A percentile compares a stretch with the other conserved stretches of the same genome.
phyloP scores from a whole-genome alignment of 2,329 filamentous ascomycete genomes.

The Stachybotrys elegans region DNA sequence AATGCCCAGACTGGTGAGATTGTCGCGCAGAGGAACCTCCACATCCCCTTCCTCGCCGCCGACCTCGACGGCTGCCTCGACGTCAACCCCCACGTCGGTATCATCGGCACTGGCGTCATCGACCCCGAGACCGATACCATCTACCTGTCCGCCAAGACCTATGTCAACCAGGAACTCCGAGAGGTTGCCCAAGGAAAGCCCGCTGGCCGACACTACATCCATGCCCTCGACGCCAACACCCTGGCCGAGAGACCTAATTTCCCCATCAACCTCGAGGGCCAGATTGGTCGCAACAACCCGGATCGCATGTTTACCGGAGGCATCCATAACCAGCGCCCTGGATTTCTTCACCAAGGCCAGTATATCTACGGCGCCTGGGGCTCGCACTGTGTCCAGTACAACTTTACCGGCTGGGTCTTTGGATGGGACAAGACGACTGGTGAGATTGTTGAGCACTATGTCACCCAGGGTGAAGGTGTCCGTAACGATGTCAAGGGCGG shows the following conservation, averaged over 20 bases:
- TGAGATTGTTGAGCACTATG: conserved; percentile 31
- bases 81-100: conserved; percentile 40
- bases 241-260: conserved; percentile 34
- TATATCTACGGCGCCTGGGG: conserved; percentile 49
- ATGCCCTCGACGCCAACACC: conserved; percentile 33
- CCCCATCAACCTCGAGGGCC: conserved; percentile 42
- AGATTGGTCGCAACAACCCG: conserved; percentile 38
- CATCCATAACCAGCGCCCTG: conserved; percentile 46
- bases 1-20: conserved; percentile 50
- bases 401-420: conserved; percentile 49
- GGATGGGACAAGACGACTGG: conserved; percentile 39
- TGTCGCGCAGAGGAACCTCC: conserved; percentile 40
- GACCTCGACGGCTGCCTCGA: conserved; percentile 44
- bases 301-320: conserved; percentile 47
- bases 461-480: conserved; percentile 36
- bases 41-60: conserved; percentile 42
- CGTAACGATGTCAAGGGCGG: conserved; percentile 30
- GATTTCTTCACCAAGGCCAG: conserved; percentile 38
- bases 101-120: conserved; percentile 41
- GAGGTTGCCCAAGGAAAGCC: conserved; percentile 25
- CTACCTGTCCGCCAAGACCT: conserved; percentile 39
- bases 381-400: conserved; percentile 51
- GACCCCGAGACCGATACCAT: conserved; percentile 38
- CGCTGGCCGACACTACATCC: conserved; percentile 29
- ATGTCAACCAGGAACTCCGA: conserved; percentile 24